phyloP scores from a whole-genome alignment of 1,284 basidiomycete genomes.

The Fomitopsis betulina region DNA sequence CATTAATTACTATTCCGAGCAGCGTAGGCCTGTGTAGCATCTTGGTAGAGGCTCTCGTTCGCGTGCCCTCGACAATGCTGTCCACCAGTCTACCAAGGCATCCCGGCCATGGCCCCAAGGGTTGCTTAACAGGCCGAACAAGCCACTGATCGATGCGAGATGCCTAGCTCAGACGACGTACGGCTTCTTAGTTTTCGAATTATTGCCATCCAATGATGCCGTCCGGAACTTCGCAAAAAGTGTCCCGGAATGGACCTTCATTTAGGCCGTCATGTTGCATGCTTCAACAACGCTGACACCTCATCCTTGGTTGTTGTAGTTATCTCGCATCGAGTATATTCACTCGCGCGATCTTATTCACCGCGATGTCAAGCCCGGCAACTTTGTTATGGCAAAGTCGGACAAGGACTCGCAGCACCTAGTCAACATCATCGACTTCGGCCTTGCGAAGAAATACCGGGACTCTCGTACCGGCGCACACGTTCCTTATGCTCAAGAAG shows the following conservation, averaged over 20 bases:
- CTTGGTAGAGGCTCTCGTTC: too few relatives aligned
- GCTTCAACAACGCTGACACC: not conserved
- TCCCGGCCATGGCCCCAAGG: too few relatives aligned
- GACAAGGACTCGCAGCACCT: slow-evolving; percentile 45
- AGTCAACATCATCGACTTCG: slow-evolving; percentile 96
- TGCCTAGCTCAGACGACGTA: too few relatives aligned
- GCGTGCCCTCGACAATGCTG: too few relatives aligned
- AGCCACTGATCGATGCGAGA: too few relatives aligned
- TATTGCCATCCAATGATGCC: too few relatives aligned
- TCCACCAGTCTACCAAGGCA: too few relatives aligned
- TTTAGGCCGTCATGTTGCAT: not conserved
- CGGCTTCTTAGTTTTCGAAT: too few relatives aligned
- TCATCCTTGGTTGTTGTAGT: slow-evolving; percentile 32
- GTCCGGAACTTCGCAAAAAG: too few relatives aligned
- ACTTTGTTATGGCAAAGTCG: slow-evolving; percentile 78
- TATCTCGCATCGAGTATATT: slow-evolving; percentile 73
- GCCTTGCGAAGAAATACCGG: slow-evolving; percentile 93
- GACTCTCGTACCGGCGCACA: slow-evolving; percentile 84
- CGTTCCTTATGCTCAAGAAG: slow-evolving; percentile 89
- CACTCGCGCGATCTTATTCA: slow-evolving; percentile 77
- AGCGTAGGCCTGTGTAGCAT: not conserved
- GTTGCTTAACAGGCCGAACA: too few relatives aligned
- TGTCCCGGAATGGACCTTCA: too few relatives aligned
- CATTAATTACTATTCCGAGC: not conserved
- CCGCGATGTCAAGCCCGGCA: slow-evolving; percentile 95